Evolutionary conservation across 257 asterid genomes (phyloP).

Genomic region (Parsonsia alboflavescens): DNA sequence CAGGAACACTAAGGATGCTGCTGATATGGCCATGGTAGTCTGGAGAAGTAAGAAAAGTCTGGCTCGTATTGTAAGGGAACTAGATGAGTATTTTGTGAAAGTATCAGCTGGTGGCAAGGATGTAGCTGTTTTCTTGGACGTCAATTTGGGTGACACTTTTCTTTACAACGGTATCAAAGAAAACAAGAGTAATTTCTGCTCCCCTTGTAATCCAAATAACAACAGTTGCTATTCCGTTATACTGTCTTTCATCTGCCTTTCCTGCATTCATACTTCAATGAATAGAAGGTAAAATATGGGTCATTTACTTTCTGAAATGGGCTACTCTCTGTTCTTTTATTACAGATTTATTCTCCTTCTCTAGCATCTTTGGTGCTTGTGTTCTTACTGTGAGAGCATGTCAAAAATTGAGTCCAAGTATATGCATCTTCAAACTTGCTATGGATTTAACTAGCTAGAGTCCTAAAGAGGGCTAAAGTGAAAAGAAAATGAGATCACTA

Average conservation of each 20-base stretch:
- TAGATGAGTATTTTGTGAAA: slow-evolving; percentile 71
- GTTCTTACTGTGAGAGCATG: not conserved
- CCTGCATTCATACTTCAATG: not conserved
- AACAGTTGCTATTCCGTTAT: not conserved
- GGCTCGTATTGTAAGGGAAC: slow-evolving; percentile 48
- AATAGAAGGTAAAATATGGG: not conserved
- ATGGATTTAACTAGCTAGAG: not conserved
- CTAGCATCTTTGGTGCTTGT: not conserved
- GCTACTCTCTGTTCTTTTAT: not conserved
- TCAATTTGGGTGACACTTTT: slow-evolving; percentile 46
- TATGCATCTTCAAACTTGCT: not conserved
- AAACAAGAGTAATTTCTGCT: slow-evolving; percentile 46
- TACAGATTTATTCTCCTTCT: not conserved
- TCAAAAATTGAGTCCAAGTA: not conserved
- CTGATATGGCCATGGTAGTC: slow-evolving; percentile 67
- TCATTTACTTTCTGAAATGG: not conserved
- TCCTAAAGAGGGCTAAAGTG: not conserved
- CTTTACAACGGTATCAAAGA: slow-evolving; percentile 42
- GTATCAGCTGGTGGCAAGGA: slow-evolving; percentile 67
- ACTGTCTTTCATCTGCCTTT: not conserved
- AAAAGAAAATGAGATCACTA: not conserved
- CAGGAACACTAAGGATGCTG: slow-evolving; percentile 46
- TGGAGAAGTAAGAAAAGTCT: slow-evolving; percentile 53
- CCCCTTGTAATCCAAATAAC: slow-evolving; percentile 15
- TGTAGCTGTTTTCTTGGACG: slow-evolving; percentile 59